Evolutionary conservation across 2,329 filamentous ascomycete species (phyloP), one percentile per base, ranked within the genome.

Genomic region (Alternaria dauci): DNA sequence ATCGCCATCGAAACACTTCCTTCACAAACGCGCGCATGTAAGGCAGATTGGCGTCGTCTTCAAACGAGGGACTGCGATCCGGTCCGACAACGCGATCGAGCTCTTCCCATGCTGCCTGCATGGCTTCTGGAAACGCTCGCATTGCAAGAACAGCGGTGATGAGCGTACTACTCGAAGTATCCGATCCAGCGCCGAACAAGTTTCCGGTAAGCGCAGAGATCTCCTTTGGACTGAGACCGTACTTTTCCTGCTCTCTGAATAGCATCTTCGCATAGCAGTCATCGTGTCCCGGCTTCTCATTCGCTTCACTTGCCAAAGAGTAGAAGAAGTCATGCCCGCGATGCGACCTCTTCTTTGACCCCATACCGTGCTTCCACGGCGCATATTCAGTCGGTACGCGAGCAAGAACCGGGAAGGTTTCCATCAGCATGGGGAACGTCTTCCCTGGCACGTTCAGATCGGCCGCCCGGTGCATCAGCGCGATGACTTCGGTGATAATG

Each of bases 401-500:
- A 1, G 85, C 85, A n/a, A 87, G 81, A 2, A 86, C 73, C 43
- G 81, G 82, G 70, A 86, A 86, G 0, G 84, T 86, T 70, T 87
- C 85, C 75, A 87, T 81, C 28, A 88, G 72, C 83, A 86, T 87
- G 4, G 86, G 86, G 60, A 88, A 87, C 0, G 75, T 82, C 69
- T 85, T 85, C 18, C 78, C 87, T 1, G 76, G 76, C 1, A 80
- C 78, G 26, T 79, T 78, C 5, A 88, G 75, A 56, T 86, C 85
- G 2, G 85, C 86, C 1, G 86, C 85, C 55, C 85, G 80, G 58
- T 88, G 83, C 81, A 88, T 84, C 32, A 85, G 76, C 0, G 84
- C 82, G 58, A 88, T 84, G n/a, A 85, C 86, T 68, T 88, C 85
- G 3, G 85, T 86, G 61, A 87, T 84, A 67, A 86, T 86, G 5